phyloP scores from a whole-genome alignment of 2,329 filamentous ascomycete species.

The Trichoderma sp. region DNA sequence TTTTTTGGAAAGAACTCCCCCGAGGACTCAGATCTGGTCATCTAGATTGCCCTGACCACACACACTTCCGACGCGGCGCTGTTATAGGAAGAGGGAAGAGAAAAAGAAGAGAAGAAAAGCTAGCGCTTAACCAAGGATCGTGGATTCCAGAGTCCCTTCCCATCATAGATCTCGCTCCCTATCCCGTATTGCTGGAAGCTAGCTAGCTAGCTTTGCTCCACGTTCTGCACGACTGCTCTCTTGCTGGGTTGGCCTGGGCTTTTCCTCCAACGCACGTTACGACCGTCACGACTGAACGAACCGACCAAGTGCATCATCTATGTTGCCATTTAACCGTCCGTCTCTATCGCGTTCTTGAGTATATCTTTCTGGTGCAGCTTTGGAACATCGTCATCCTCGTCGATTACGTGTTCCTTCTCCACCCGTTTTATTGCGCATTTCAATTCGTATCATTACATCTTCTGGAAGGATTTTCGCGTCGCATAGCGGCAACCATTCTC shows the following conservation, averaged over 20 bases:
- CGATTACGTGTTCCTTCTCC: slow-evolving; percentile 14
- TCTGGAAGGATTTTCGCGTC: slow-evolving; percentile 28
- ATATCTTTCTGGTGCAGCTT: not conserved
- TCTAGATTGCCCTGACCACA: not conserved
- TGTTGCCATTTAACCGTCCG: slow-evolving; percentile 10
- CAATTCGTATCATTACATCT: not conserved
- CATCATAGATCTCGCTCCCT: not conserved
- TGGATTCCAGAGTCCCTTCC: not conserved
- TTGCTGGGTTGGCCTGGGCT: not conserved
- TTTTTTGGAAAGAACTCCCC: not conserved
- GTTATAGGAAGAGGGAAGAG: not conserved
- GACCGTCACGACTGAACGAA: slow-evolving; percentile 24
- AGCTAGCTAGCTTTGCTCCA: not conserved
- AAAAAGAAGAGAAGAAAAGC: not conserved
- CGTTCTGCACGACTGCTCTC: slow-evolving; percentile 2
- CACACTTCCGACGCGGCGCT: not conserved
- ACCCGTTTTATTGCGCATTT: slow-evolving; percentile 15
- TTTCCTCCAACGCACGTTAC: slow-evolving; percentile 11
- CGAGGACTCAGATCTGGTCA: not conserved
- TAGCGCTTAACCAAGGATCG: not conserved
- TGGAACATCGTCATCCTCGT: not conserved
- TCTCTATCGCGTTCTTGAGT: slow-evolving; percentile 18
- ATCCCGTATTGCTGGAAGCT: not conserved
- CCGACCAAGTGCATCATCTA: slow-evolving; percentile 20
- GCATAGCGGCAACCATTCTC: slow-evolving; percentile 29